phyloP scores from a whole-genome alignment of 2,329 filamentous ascomycete genomes.

The Lachnellula cervina region DNA sequence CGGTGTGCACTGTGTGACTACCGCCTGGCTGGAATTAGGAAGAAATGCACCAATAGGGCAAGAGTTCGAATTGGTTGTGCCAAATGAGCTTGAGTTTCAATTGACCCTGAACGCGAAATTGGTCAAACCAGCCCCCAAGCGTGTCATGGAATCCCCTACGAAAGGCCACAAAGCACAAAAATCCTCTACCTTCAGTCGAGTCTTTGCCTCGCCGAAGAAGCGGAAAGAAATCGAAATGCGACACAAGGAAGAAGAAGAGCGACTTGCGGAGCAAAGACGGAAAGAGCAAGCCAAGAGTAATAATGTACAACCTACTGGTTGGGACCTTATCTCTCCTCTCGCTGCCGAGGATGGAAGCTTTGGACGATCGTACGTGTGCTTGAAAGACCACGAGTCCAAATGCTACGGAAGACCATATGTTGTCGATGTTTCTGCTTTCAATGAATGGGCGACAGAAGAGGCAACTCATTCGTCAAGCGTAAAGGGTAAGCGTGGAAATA shows the following conservation, averaged over 20 bases:
- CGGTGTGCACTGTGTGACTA: constrained; percentile 95
- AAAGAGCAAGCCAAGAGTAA: constrained; percentile 61
- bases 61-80: constrained; percentile 95
- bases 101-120: constrained; percentile 94
- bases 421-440: constrained; percentile 92
- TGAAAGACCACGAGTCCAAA: constrained; percentile 84
- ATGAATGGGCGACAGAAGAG: constrained; percentile 95
- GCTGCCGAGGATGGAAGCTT: constrained; percentile 92
- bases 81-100: constrained; percentile 98
- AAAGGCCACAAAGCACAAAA: constrained; percentile 65
- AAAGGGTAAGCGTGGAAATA: constrained; percentile 83
- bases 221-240: constrained; percentile 88
- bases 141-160: constrained; percentile 50
- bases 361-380: constrained; percentile 84
- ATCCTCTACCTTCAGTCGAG: constrained; percentile 82
- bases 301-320: constrained; percentile 64
- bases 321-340: constrained; percentile 81
- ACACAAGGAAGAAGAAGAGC: constrained; percentile 77
- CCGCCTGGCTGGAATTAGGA: constrained; percentile 87
- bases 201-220: constrained; percentile 94
- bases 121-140: constrained; percentile 66
- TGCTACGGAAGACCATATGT: constrained; percentile 85
- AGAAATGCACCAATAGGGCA: constrained; percentile 92
- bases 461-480: constrained; percentile 74
- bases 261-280: constrained; percentile 54